These are phyloP conservation scores for Pichia sp. DNA, from an alignment of 1,139 yeast genomes.

Conservation along the genomic window DNA sequence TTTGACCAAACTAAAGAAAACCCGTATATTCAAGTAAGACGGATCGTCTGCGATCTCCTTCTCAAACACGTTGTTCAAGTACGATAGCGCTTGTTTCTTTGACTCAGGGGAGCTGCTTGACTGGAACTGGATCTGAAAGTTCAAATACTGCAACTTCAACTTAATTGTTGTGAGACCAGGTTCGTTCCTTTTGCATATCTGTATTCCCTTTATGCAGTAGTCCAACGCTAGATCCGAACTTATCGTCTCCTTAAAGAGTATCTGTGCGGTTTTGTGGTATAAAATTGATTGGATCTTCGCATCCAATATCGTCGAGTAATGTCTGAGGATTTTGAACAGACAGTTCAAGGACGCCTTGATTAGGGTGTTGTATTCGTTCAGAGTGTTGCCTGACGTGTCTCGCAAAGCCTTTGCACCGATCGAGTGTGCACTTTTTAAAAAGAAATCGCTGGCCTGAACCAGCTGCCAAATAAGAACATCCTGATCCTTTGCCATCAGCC, in stretches of 20 bases:
- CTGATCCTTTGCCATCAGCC: not conserved
- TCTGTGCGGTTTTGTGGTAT: conserved; percentile 36
- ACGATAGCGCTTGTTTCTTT: conserved; percentile 26
- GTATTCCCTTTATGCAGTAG: conserved; percentile 38
- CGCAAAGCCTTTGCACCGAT: conserved; percentile 9
- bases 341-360: conserved; percentile 40
- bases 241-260: conserved; percentile 41
- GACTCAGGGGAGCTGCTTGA: conserved; percentile 23
- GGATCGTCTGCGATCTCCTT: not conserved
- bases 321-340: conserved; percentile 33
- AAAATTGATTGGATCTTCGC: conserved; percentile 35
- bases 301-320: conserved; percentile 32
- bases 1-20: conserved; percentile 34
- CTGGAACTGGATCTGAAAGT: conserved; percentile 35
- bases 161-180: conserved; percentile 17
- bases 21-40: not conserved
- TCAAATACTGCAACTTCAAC: conserved; percentile 36
- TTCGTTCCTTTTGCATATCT: conserved; percentile 34
- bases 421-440: conserved; percentile 20
- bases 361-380: conserved; percentile 34
- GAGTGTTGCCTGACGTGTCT: conserved; percentile 8
- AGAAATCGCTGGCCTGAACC: conserved; percentile 17
- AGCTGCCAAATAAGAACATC: conserved; percentile 8
- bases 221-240: conserved; percentile 40
- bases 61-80: not conserved